Evolutionary conservation across 129 eudicot genomes (phyloP).

Genomic region (Escallonia rubra): DNA sequence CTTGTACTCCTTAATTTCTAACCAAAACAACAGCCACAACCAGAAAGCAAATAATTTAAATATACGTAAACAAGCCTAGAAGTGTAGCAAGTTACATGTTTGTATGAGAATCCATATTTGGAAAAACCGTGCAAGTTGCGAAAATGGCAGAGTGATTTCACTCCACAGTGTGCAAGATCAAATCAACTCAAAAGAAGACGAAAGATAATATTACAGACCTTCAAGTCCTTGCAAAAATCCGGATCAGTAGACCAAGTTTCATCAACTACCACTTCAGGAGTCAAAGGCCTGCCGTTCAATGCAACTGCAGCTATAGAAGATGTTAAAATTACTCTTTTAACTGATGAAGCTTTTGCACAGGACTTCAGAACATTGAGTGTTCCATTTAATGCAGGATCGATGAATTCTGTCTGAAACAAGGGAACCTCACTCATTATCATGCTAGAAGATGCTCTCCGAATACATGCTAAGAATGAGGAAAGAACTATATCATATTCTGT

Average conservation of each 20-base stretch:
- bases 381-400: constrained; percentile 62
- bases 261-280: constrained; percentile 28
- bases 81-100: too few relatives aligned
- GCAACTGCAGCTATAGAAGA: constrained; percentile 26
- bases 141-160: too few relatives aligned
- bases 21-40: too few relatives aligned
- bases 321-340: constrained; percentile 30
- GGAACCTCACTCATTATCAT: too few relatives aligned
- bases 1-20: too few relatives aligned
- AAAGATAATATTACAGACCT: constrained; percentile 5
- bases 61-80: too few relatives aligned
- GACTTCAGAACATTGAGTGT: constrained; percentile 50
- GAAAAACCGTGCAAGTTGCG: too few relatives aligned
- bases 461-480: too few relatives aligned
- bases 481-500: too few relatives aligned
- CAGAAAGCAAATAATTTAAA: too few relatives aligned
- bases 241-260: constrained; percentile 37
- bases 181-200: background rate
- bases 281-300: constrained; percentile 11
- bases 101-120: too few relatives aligned
- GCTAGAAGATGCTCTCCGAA: too few relatives aligned
- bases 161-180: background rate
- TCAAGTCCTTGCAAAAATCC: constrained; percentile 14
- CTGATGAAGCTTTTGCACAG: constrained; percentile 31
- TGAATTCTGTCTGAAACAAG: constrained; percentile 32